Percentiles rank a stretch among this genome's conserved stretches.
phyloP scores from a whole-genome alignment of 169 alveolate genomes.

The Plasmodium berghei region DNA sequence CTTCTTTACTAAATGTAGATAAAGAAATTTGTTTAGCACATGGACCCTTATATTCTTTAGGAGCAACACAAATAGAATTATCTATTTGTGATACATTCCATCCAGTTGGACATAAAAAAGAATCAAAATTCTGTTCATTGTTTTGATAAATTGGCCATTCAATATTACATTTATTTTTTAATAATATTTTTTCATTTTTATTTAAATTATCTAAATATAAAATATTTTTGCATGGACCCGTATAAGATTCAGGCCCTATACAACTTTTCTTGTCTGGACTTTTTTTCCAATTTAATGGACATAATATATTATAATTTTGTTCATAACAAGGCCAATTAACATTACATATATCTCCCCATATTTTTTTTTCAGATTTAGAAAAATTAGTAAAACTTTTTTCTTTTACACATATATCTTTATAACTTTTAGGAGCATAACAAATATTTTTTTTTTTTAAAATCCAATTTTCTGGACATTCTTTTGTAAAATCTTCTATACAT shows the following conservation, averaged over 20 bases:
- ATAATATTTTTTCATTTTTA: constrained; percentile 27
- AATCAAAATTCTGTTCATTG: neutral
- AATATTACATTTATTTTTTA: constrained; percentile 74
- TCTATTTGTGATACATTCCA: constrained; percentile 33
- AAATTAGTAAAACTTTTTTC: constrained; percentile 75
- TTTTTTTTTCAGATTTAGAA: constrained; percentile 78
- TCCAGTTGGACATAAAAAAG: constrained; percentile 63
- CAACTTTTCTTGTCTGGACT: constrained; percentile 78
- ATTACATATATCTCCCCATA: constrained; percentile 77
- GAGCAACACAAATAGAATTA: constrained; percentile 20
- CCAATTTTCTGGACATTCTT: constrained; percentile 57
- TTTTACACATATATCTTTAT: constrained; percentile 80
- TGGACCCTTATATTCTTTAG: constrained; percentile 65
- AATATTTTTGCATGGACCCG: constrained; percentile 78
- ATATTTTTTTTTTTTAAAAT: constrained; percentile 69
- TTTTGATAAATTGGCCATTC: constrained; percentile 57
- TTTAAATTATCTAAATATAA: constrained; percentile 51
- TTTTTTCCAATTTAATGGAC: constrained; percentile 76
- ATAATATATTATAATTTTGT: constrained; percentile 26
- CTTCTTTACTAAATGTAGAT: constrained; percentile 44
- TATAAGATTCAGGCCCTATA: constrained; percentile 78
- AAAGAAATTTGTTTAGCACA: constrained; percentile 62
- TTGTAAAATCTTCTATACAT: constrained; percentile 7
- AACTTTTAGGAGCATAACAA: constrained; percentile 78
- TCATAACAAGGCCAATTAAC: constrained; percentile 83